These are phyloP conservation scores for Quercus berberidifolia DNA, from an alignment of 306 rosid species.

Conservation along the genomic window DNA sequence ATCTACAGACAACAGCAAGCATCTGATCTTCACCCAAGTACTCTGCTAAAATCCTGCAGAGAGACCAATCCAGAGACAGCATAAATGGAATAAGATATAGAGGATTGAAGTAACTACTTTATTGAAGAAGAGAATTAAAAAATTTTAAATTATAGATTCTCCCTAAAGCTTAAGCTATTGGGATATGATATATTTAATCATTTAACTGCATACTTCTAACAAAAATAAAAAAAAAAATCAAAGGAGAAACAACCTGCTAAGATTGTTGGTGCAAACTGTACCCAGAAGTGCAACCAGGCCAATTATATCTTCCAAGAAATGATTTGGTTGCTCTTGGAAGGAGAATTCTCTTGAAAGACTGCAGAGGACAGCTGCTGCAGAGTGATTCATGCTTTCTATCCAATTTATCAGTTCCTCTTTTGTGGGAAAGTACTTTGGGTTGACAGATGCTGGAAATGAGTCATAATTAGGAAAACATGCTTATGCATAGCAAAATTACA, in stretches of 20 bases:
- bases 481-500: neutral
- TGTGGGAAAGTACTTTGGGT: conserved; percentile 1
- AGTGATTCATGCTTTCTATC: conserved; percentile 31
- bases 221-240: neutral
- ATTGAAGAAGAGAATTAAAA: neutral
- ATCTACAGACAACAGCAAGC: conserved; percentile 54
- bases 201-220: too few species aligned
- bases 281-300: conserved; percentile 64
- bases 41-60: conserved; percentile 57
- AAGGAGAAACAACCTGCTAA: conserved; percentile 48
- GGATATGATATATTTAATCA: too few species aligned
- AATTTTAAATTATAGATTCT: too few species aligned
- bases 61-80: neutral
- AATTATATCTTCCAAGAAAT: conserved; percentile 38
- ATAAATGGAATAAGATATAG: neutral
- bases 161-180: too few species aligned
- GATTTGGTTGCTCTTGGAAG: neutral
- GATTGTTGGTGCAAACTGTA: conserved; percentile 37
- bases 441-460: conserved; percentile 24
- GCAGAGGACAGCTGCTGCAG: conserved; percentile 40
- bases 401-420: conserved; percentile 32
- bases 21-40: conserved; percentile 58
- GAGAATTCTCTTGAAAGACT: conserved; percentile 14
- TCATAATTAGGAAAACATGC: neutral
- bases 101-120: neutral